Evolutionary conservation across 305 asterid species (phyloP).

Genomic region (Solanum hybrid): DNA sequence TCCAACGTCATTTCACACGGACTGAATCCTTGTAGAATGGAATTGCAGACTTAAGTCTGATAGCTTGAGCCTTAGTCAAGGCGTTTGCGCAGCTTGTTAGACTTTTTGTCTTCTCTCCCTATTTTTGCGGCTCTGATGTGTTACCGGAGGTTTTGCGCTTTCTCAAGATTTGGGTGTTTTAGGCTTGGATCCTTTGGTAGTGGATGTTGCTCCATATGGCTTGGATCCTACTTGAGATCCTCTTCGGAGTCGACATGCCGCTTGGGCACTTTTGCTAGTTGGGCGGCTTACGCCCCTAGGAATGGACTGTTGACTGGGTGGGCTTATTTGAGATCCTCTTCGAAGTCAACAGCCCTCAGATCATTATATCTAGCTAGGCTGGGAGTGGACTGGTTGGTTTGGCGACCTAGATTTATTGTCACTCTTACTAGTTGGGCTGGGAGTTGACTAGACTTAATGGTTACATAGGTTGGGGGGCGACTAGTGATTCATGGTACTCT

Average conservation of each 20-base stretch:
- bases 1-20: not conserved
- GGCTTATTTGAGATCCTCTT: not conserved
- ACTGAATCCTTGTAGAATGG: not conserved
- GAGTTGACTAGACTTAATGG: not conserved
- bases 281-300: not conserved
- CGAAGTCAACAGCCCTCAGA: not conserved
- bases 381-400: not conserved
- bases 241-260: not conserved
- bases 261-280: not conserved
- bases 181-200: not conserved
- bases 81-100: not conserved
- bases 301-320: not conserved
- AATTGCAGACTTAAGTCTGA: not conserved
- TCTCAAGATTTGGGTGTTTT: not conserved
- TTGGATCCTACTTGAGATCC: not conserved
- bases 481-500: not conserved
- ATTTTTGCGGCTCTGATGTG: not conserved
- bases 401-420: not conserved
- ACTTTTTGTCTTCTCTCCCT: not conserved
- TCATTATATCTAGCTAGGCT: not conserved
- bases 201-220: not conserved
- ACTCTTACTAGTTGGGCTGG: not conserved
- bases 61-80: not conserved
- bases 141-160: not conserved
- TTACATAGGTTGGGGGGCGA: not conserved